These are phyloP conservation scores for Epichloe sp. DNA, from an alignment of 2,329 filamentous ascomycete genomes.

Conservation along the genomic window DNA sequence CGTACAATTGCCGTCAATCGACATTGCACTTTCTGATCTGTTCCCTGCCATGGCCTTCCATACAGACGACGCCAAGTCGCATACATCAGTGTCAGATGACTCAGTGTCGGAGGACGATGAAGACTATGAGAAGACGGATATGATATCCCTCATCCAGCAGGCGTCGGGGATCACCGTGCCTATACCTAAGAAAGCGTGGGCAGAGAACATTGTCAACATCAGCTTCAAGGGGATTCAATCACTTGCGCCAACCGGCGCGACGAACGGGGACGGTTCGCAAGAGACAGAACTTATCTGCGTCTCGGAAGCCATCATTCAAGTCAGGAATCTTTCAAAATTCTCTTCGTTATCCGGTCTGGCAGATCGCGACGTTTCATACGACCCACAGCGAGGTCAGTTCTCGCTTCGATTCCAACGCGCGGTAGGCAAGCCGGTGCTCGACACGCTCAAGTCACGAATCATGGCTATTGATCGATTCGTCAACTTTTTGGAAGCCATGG, in stretches of 20 bases:
- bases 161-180: constrained; percentile 9
- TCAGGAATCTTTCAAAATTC: constrained; percentile 41
- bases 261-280: constrained; percentile 4
- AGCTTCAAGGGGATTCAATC: constrained; percentile 36
- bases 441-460: constrained; percentile 45
- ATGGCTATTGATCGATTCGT: constrained; percentile 58
- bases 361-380: constrained; percentile 51
- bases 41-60: constrained; percentile 23
- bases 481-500: constrained; percentile 53
- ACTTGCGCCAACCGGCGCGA: constrained; percentile 6
- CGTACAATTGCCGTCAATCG: constrained; percentile 34
- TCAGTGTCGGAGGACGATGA: constrained; percentile 3
- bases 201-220: constrained; percentile 44
- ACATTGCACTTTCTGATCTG: constrained; percentile 35
- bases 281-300: constrained; percentile 22
- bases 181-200: constrained; percentile 34
- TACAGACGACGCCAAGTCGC: constrained; percentile 9
- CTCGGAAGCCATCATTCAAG: constrained; percentile 41
- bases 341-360: constrained; percentile 39
- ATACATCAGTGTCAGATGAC: background rate
- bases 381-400: constrained; percentile 46
- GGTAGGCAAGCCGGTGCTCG: constrained; percentile 46
- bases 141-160: constrained; percentile 12
- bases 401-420: constrained; percentile 44
- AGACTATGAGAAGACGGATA: constrained; percentile 8